phyloP scores from a whole-genome alignment of 768 basidiomycete species.

The Macrolepiota fuliginosa region DNA sequence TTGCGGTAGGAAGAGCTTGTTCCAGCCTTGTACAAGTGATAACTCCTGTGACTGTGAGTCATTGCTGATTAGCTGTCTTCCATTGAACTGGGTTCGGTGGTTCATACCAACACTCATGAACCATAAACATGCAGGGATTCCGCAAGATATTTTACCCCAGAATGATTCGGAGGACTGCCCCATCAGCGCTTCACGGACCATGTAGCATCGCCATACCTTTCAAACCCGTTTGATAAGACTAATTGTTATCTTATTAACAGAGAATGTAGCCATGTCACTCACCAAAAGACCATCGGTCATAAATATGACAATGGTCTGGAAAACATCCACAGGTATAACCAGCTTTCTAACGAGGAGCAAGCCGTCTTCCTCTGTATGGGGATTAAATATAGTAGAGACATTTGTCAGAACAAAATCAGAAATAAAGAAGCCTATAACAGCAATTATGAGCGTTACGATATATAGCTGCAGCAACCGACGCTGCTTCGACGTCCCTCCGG shows the following conservation, averaged over 20 bases:
- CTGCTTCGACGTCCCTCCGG: too few relatives aligned
- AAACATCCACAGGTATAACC: not conserved
- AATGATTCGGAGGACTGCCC: not conserved
- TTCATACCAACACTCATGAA: not conserved
- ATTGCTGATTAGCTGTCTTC: not conserved
- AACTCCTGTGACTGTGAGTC: not conserved
- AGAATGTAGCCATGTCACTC: too few relatives aligned
- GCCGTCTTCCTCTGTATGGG: too few relatives aligned
- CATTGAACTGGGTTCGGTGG: not conserved
- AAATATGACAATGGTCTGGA: too few relatives aligned
- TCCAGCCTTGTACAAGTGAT: not conserved
- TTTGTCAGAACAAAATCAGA: too few relatives aligned
- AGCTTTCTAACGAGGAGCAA: not conserved
- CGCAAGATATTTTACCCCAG: not conserved
- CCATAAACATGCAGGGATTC: not conserved
- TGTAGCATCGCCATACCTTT: slow-evolving; percentile 7
- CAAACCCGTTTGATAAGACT: too few relatives aligned
- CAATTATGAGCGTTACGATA: too few relatives aligned
- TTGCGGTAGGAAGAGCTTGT: not conserved
- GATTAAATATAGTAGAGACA: too few relatives aligned
- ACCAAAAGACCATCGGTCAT: too few relatives aligned
- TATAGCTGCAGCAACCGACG: too few relatives aligned
- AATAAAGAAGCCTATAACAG: too few relatives aligned
- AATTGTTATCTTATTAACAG: not conserved
- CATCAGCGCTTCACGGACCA: not conserved